Percentiles rank a stretch among this genome's conserved stretches.
These are phyloP conservation scores for Strigomonas culicis DNA, from an alignment of 208 protist species.

Conservation along the genomic window DNA sequence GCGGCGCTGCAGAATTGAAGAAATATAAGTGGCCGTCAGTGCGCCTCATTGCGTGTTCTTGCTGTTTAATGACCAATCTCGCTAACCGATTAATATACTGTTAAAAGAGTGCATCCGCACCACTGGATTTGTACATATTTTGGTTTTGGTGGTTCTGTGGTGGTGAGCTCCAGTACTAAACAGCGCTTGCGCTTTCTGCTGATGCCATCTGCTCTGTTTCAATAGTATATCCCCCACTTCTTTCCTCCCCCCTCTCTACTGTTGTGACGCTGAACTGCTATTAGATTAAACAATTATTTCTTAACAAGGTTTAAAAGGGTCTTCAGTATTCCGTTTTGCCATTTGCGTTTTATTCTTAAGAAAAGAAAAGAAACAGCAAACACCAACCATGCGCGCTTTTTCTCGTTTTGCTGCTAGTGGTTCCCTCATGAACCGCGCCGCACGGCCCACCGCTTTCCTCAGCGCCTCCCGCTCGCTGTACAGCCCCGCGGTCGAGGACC, in stretches of 20 bases:
- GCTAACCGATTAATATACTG: too few relatives aligned
- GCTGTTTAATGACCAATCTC: too few relatives aligned
- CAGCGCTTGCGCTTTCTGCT: too few relatives aligned
- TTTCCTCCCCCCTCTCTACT: too few relatives aligned
- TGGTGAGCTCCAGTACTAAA: too few relatives aligned
- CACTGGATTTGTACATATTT: too few relatives aligned
- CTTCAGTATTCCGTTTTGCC: background rate
- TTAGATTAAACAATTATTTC: conserved; percentile 2
- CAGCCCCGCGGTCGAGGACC: conserved; percentile 97
- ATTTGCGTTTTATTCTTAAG: background rate
- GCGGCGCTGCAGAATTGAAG: conserved; percentile 30
- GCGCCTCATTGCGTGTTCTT: too few relatives aligned
- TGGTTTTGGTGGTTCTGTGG: too few relatives aligned
- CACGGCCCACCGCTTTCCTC: conserved; percentile 1
- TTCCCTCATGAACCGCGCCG: conserved; percentile 1
- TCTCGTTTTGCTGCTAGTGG: background rate
- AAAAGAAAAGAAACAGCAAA: background rate
- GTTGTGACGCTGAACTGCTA: too few relatives aligned
- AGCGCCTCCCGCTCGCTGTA: conserved; percentile 75
- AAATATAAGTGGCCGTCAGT: conserved; percentile 60
- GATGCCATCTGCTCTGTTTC: conserved; percentile 11
- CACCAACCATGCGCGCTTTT: conserved; percentile 7
- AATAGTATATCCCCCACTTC: conserved; percentile 1
- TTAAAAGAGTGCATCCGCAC: too few relatives aligned
- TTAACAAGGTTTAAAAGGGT: too few relatives aligned